Base-by-base conservation (phyloP, 176 grass and related monocot species). In the Phyllostachys edulis region DNA sequence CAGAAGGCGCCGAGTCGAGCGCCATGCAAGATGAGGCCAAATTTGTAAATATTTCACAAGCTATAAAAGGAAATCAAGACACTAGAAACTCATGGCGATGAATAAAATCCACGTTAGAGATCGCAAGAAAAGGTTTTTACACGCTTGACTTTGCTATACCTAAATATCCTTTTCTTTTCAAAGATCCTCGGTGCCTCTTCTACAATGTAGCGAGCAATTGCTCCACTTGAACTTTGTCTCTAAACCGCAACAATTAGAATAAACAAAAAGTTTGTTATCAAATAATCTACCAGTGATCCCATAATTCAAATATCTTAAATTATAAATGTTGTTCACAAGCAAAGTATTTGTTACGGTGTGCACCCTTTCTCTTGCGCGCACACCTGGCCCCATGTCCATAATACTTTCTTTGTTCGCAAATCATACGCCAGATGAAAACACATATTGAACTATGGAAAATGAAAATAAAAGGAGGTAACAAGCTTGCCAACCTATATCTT, bases 181-280 rank as follows among this genome's bases (percentile, higher is more conserved):
- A 37, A 37, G 36, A 37, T 37, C 36, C 36, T n/a, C n/a, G 87
- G 76, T 47, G 83, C 72, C 84, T 95, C 96, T 69, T 98, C 96
- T 60, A 98, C 87, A 84, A 98, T 95, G 44, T 93, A 92, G 66
- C 55, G 66, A 98, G 89, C 67, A 98, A 83, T 79, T 93, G 85
- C 77, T 98, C 91, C 27, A 98, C 80, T 76, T 95, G 96, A 84
- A 83, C 84, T 78, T 81, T 98, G 40, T 95, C 96, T 29, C 92
- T 65, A 98, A 87, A 85, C 96, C 95, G 63, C n/a, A 87, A 82
- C 80, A 65, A 59, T 29, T 51, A 78, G 75, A 89, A 46, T 20
- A 67, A 78, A 75, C 24, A 69, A 15, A 81, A 29, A 82, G 9
- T 63, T 70, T 26, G 72, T 56, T 86, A 47, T 56, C 59, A 66